These are phyloP conservation scores for Pythium periplocum DNA, from an alignment of 352 stramenopile genomes.

Conservation along the genomic window DNA sequence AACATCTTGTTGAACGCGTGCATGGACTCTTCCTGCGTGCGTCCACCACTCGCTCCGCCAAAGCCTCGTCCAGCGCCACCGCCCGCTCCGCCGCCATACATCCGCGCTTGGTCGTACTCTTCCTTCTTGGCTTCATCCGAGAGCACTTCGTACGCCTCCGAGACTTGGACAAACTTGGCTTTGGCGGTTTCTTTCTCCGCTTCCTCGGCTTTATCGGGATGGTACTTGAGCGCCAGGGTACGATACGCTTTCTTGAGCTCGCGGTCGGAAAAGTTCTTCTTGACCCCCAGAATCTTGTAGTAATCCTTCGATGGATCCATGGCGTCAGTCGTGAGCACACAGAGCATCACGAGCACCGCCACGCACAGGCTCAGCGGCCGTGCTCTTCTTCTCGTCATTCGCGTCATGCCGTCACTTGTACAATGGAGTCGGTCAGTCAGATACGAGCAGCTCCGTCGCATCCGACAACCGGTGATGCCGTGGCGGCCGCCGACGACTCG, in stretches of 20 bases:
- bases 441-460: constrained; percentile 1
- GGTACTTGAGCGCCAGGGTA: constrained; percentile 86
- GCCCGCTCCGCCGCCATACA: constrained; percentile 22
- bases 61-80: constrained; percentile 22
- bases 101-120: constrained; percentile 85
- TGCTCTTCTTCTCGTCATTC: not conserved
- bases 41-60: constrained; percentile 18
- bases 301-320: constrained; percentile 77
- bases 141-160: constrained; percentile 90
- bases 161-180: constrained; percentile 91
- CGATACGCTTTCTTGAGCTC: constrained; percentile 86
- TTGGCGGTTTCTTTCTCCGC: constrained; percentile 83
- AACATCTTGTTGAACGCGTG: constrained; percentile 86
- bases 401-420: not conserved
- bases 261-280: constrained; percentile 62
- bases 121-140: constrained; percentile 85
- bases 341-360: constrained; percentile 18
- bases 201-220: constrained; percentile 82
- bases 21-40: constrained; percentile 54
- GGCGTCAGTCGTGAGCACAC: constrained; percentile 18
- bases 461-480: not conserved
- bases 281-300: constrained; percentile 78
- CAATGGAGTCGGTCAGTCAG: too few relatives aligned
- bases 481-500: too few relatives aligned
- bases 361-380: constrained; percentile 13